Conservation (phyloP, 2,329 filamentous ascomycete species). For the Hawksworthiomyces lignivorus region DNA sequence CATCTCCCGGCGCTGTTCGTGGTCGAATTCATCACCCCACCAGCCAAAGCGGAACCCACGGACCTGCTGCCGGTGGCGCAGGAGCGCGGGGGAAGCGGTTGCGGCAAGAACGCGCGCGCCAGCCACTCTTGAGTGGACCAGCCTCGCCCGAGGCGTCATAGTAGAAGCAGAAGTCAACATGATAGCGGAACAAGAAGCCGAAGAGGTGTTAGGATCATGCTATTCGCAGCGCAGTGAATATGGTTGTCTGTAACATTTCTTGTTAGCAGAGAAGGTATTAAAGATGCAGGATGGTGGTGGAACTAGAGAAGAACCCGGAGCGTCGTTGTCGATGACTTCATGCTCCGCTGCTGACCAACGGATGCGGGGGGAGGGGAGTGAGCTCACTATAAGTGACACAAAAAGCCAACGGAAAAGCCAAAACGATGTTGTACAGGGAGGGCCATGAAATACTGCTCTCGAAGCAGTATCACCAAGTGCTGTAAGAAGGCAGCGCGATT, state of each 20-base stretch:
- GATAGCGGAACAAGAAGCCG: slow-evolving; percentile 1
- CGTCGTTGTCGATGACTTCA: too few species aligned
- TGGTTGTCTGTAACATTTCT: too few species aligned
- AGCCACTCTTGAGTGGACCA: slow-evolving; percentile 6
- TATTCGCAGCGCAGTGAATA: not conserved
- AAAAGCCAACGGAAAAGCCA: not conserved
- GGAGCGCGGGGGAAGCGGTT: slow-evolving; percentile 14
- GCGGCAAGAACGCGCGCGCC: slow-evolving; percentile 6
- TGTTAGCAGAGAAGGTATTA: too few species aligned
- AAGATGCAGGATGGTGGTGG: too few species aligned
- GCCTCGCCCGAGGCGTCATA: slow-evolving; percentile 8
- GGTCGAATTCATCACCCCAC: slow-evolving; percentile 37
- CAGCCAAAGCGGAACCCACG: slow-evolving; percentile 42
- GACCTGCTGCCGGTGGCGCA: slow-evolving; percentile 28
- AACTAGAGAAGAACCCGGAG: too few species aligned
- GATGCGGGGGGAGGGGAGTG: too few species aligned
- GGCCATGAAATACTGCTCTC: slow-evolving; percentile 9
- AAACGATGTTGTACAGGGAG: not conserved
- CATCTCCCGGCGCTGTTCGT: slow-evolving; percentile 33
- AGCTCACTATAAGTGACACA: too few species aligned
- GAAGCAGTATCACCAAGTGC: too few species aligned
- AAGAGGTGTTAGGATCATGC: not conserved
- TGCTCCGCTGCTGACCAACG: too few species aligned
- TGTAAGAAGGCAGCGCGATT: too few species aligned
- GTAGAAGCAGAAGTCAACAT: slow-evolving; percentile 15